Base-by-base conservation (phyloP, 2,329 filamentous ascomycete species). In the Trichoderma pleuroti region DNA sequence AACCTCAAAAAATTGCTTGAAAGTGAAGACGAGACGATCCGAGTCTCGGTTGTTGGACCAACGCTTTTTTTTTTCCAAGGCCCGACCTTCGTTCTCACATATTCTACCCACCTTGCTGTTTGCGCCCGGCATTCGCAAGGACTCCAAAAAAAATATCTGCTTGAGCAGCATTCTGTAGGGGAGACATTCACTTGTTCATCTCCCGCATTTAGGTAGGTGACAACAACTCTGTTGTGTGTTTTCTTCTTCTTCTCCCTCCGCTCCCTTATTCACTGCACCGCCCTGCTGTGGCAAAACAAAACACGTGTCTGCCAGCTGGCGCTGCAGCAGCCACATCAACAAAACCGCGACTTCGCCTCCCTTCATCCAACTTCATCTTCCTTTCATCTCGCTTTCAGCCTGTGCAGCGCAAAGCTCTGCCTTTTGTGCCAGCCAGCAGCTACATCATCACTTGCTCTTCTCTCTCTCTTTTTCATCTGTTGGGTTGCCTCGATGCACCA, bases 161-260 rank as follows among this genome's bases (percentile, higher is more conserved):
- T 74, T 77, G 79, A 79, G 79, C 82, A 82, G 78, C 77, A 78
- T 77, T 76, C 74, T 83, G 82, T 84, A 85, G 93, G 93, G 92
- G 94, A 97, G 92, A 94, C 94, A 97, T 97, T 97, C 83, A 91
- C 82, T 97, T 97, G 94, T 97, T 93, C 86, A 92, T 97, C 94
- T 97, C 93, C 92, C 88, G 83, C 88, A 87, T 34, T 81, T 88
- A 85, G 87, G 88, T 91, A 90, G 82, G 86, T 80, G 49, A 18
- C 72, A 68, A 65, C 71, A 52, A 57, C 24, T 16, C 32, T 36
- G 26, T 57, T 60, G 42, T 30, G 39, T 64, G 28, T 54, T 54
- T 46, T 42, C 18, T 18, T n/a, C 26, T 28, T 28, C 26, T 5
- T 36, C 59, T 56, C n/a, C 21, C 52, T 24, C 5, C 18, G 49